Percentiles rank a stretch among this genome's conserved stretches.
phyloP scores from a whole-genome alignment of 164 flowering plant species.

The Warburgia ugandensis region DNA sequence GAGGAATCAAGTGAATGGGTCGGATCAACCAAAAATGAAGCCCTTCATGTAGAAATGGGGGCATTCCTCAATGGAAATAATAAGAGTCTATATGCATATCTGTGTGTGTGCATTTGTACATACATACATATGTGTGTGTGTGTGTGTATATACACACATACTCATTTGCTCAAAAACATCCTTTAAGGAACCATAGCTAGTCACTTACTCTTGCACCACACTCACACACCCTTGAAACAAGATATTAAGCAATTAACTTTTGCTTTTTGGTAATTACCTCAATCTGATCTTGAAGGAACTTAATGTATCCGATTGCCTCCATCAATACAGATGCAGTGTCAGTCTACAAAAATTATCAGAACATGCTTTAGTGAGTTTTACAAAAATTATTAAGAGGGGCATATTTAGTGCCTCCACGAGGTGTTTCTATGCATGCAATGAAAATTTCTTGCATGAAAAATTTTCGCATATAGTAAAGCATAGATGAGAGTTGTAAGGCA shows the following conservation, averaged over 20 bases:
- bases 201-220: too few species aligned
- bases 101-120: too few species aligned
- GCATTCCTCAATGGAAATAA: too few species aligned
- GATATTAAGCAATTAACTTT: not conserved
- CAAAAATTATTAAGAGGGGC: not conserved
- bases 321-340: constrained; percentile 94
- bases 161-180: not conserved
- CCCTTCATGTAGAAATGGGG: too few species aligned
- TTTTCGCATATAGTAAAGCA: not conserved
- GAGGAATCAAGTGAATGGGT: too few species aligned
- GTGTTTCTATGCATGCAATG: not conserved
- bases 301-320: constrained; percentile 96
- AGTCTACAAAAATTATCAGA: constrained; percentile 51
- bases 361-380: not conserved
- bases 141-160: too few species aligned
- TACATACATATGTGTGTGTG: too few species aligned
- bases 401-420: not conserved
- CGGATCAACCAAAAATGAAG: too few species aligned
- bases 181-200: not conserved
- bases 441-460: not conserved
- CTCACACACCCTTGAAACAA: not conserved
- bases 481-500: not conserved
- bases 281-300: constrained; percentile 89
- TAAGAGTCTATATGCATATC: too few species aligned
- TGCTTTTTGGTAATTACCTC: constrained; percentile 45